phyloP scores from a whole-genome alignment of 106 monocot genomes.

The Allium sativum region DNA sequence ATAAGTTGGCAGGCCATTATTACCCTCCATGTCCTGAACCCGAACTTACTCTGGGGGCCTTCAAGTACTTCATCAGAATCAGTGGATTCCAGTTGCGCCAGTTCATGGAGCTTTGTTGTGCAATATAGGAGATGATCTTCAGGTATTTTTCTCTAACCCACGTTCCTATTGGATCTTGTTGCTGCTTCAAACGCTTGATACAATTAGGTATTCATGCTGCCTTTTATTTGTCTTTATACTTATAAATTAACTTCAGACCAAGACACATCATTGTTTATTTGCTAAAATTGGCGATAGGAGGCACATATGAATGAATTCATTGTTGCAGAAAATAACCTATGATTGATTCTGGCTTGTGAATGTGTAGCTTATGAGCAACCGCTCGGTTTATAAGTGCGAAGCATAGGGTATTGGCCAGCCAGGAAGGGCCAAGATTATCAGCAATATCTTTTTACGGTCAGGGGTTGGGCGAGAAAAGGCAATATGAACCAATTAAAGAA shows the following conservation, averaged over 20 bases:
- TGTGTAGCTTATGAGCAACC: slow-evolving; percentile 18
- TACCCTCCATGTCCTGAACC: slow-evolving; percentile 79
- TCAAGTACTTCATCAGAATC: slow-evolving; percentile 35
- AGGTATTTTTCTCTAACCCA: slow-evolving; percentile 20
- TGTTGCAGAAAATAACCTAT: too few species aligned
- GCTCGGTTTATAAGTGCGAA: slow-evolving; percentile 17
- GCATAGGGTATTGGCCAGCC: slow-evolving; percentile 17
- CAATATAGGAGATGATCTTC: slow-evolving; percentile 64
- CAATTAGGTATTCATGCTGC: neutral
- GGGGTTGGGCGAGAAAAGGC: neutral
- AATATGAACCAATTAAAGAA: slow-evolving; percentile 16
- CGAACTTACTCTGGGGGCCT: slow-evolving; percentile 54
- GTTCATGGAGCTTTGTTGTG: slow-evolving; percentile 38
- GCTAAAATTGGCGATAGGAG: too few species aligned
- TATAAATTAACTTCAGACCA: too few species aligned
- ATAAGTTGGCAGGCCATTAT: slow-evolving; percentile 29
- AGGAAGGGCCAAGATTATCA: slow-evolving; percentile 10
- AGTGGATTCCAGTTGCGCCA: slow-evolving; percentile 42
- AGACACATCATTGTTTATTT: too few species aligned
- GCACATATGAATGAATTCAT: too few species aligned
- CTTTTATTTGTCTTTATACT: too few species aligned
- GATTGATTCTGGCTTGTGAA: neutral
- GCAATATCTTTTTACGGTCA: slow-evolving; percentile 9
- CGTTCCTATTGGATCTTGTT: neutral
- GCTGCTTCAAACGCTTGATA: neutral